Evolutionary conservation across 129 eudicot species (phyloP), one percentile per base, ranked within the genome.

Genomic region (Arctium minus): DNA sequence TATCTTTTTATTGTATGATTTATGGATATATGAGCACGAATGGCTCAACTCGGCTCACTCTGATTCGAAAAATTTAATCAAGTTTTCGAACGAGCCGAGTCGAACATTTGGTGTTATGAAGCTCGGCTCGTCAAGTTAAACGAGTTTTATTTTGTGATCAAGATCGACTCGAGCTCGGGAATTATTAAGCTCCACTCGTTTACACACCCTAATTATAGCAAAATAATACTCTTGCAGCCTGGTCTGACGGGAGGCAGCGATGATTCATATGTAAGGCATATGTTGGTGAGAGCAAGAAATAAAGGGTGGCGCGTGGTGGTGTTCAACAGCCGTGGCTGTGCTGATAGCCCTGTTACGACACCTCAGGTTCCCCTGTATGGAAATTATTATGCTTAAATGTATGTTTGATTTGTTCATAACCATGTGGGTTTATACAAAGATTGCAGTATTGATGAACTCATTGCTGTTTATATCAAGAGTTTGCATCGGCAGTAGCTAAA

Each of bases 321-420:
- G n/a, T 92, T 92, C 84, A 92, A 92, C 74, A 92, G 97, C 87
- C 89, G 97, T 79, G 97, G 95, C n/a, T 92, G 97, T 83, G 95
- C 92, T 31, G 77, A 84, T 77, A 92, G 94, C 85, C 97, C 97
- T 78, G 95, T 92, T 13, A 92, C 92, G 70, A 90, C 97, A 48
- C 92, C 97, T 77, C 93, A 90, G 94, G 97, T 92, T 85, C 39
- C 68, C 42, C 12, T 44, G 22, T 31, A 42, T 65, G 22, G 75
- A 83, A 77, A 37, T 12, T 44, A 13, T 50, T 70, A 6, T 7
- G 27, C 37, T 68, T 36, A 42, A 33, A 17, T 56, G 1, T 17
- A 4, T 15, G 7, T 15, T 3, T 56, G 4, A 56, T 56, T 3
- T 56, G 65, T 56, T 56, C 65, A 56, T 4, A 15, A 56, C 4